These are phyloP conservation scores for Coemansia sp. DNA, from an alignment of 192 early-diverging fungal genomes.

Conservation along the genomic window DNA sequence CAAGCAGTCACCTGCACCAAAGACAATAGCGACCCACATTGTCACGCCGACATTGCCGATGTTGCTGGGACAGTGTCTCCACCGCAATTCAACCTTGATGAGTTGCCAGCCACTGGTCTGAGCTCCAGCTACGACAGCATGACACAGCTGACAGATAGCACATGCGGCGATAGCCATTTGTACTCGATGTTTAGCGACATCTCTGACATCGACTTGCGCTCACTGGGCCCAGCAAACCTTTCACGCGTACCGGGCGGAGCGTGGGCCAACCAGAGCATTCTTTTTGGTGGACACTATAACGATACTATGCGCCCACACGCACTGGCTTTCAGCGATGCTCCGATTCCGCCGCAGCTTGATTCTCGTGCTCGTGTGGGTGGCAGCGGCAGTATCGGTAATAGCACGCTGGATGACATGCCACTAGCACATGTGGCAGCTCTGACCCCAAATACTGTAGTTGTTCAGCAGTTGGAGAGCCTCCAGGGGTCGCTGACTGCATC, in stretches of 20 bases:
- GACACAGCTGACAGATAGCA: slow-evolving; percentile 10
- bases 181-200: slow-evolving; percentile 34
- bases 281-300: slow-evolving; percentile 29
- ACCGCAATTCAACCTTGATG: not conserved
- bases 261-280: slow-evolving; percentile 18
- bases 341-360: slow-evolving; percentile 1
- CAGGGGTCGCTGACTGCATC: not conserved
- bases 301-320: not conserved
- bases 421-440: slow-evolving; percentile 24
- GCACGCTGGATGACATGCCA: slow-evolving; percentile 17
- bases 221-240: slow-evolving; percentile 7
- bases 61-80: not conserved
- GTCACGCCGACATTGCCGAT: slow-evolving; percentile 4
- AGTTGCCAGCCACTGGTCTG: not conserved
- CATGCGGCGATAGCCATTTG: slow-evolving; percentile 15
- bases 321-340: not conserved
- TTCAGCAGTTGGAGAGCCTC: not conserved
- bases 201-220: slow-evolving; percentile 22
- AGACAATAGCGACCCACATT: not conserved
- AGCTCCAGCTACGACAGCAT: slow-evolving; percentile 14
- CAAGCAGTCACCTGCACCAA: not conserved
- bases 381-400: slow-evolving; percentile 6
- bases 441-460: not conserved
- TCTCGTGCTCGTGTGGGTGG: not conserved
- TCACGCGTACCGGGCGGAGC: slow-evolving; percentile 7